Evolutionary conservation across 2,329 filamentous ascomycete genomes (phyloP).

Genomic region (Arthroderma uncinatum): DNA sequence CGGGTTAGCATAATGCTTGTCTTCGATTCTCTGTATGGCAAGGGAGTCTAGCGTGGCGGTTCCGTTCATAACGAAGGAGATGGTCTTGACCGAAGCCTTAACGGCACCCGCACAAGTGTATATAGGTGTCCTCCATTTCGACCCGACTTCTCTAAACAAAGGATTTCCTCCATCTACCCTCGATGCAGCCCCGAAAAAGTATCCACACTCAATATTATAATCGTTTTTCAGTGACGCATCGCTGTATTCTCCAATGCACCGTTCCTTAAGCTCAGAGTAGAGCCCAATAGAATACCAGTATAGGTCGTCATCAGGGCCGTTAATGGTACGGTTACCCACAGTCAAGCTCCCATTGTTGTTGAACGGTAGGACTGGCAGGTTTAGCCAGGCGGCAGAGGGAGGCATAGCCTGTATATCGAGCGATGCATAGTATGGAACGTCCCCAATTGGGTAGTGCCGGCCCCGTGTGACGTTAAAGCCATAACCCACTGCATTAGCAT

Average conservation of each 20-base stretch:
- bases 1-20: conserved; percentile 28
- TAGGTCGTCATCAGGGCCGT: neutral
- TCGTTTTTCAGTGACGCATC: neutral
- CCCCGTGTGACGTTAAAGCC: conserved; percentile 3
- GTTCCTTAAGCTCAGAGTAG: neutral
- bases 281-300: neutral
- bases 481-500: neutral
- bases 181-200: conserved; percentile 32
- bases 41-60: conserved; percentile 28
- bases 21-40: conserved; percentile 23
- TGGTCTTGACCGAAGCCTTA: conserved; percentile 37
- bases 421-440: neutral
- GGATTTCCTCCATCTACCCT: conserved; percentile 26
- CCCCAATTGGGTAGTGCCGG: neutral
- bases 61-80: conserved; percentile 35
- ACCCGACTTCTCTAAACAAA: conserved; percentile 32
- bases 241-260: neutral
- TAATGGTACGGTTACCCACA: neutral
- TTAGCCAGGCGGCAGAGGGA: neutral
- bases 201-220: conserved; percentile 25
- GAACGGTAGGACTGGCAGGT: neutral
- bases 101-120: conserved; percentile 36
- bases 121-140: conserved; percentile 34
- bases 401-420: neutral
- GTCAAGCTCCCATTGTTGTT: neutral